Conservation (phyloP, 108 stramenopile species). For the Mediolabrus comicus region DNA sequence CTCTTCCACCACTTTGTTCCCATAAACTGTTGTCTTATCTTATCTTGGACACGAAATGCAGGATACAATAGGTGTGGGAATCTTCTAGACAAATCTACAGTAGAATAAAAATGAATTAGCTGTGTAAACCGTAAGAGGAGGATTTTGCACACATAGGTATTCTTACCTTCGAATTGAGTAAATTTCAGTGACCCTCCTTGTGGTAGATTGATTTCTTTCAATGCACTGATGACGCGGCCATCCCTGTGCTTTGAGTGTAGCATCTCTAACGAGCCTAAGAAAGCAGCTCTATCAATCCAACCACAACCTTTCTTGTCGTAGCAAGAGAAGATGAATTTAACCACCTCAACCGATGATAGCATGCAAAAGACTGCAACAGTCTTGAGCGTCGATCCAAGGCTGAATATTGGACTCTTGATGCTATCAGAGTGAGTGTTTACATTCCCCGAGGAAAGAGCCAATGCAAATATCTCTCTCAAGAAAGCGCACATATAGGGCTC, state of each 20-base stretch:
- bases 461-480: constrained; percentile 32
- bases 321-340: constrained; percentile 32
- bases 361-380: constrained; percentile 39
- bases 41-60: constrained; percentile 43
- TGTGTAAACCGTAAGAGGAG: too few species aligned
- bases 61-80: constrained; percentile 37
- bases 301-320: constrained; percentile 36
- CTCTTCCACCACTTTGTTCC: constrained; percentile 31
- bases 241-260: constrained; percentile 36
- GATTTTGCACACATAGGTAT: too few species aligned
- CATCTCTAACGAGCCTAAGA: constrained; percentile 16
- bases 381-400: constrained; percentile 43
- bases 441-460: constrained; percentile 9
- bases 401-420: constrained; percentile 13
- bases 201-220: constrained; percentile 30
- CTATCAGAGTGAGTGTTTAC: neutral
- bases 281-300: constrained; percentile 25
- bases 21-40: constrained; percentile 35
- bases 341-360: constrained; percentile 22
- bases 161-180: constrained; percentile 2
- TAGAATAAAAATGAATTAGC: too few species aligned
- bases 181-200: constrained; percentile 24
- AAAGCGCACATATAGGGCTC: constrained; percentile 35
- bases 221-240: constrained; percentile 8
- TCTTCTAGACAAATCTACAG: neutral